Evolutionary conservation across 305 asterid species (phyloP).

Genomic region (Fraxinus baroniana): DNA sequence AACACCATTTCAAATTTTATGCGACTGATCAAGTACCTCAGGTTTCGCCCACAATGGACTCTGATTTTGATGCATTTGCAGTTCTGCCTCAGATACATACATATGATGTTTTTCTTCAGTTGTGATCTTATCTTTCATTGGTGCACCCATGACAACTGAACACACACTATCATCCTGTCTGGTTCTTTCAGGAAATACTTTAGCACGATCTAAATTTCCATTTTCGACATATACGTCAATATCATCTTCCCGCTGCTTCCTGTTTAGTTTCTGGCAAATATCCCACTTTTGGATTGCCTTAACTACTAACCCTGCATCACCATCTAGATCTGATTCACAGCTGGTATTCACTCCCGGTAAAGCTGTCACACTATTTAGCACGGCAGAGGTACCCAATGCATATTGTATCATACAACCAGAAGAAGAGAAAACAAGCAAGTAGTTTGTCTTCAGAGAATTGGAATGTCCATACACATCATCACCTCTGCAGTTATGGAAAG

Average conservation of each 20-base stretch:
- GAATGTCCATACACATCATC: constrained; percentile 34
- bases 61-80: constrained; percentile 70
- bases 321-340: constrained; percentile 41
- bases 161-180: constrained; percentile 26
- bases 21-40: constrained; percentile 45
- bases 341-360: constrained; percentile 34
- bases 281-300: constrained; percentile 92
- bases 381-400: constrained; percentile 55
- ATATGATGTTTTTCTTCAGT: constrained; percentile 60
- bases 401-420: constrained; percentile 74
- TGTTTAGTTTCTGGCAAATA: constrained; percentile 56
- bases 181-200: constrained; percentile 50
- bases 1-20: constrained; percentile 16
- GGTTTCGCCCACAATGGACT: constrained; percentile 69
- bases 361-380: constrained; percentile 35
- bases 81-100: constrained; percentile 87
- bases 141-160: constrained; percentile 21
- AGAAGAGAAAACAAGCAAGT: constrained; percentile 80
- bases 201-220: constrained; percentile 37
- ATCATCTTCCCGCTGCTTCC: constrained; percentile 41
- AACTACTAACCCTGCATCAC: constrained; percentile 51
- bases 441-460: constrained; percentile 40
- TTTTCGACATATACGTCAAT: constrained; percentile 43
- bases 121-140: constrained; percentile 28
- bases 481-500: constrained; percentile 57